Evolutionary conservation across 177 flowering plant species (phyloP).

Genomic region (Vitis hybrid): DNA sequence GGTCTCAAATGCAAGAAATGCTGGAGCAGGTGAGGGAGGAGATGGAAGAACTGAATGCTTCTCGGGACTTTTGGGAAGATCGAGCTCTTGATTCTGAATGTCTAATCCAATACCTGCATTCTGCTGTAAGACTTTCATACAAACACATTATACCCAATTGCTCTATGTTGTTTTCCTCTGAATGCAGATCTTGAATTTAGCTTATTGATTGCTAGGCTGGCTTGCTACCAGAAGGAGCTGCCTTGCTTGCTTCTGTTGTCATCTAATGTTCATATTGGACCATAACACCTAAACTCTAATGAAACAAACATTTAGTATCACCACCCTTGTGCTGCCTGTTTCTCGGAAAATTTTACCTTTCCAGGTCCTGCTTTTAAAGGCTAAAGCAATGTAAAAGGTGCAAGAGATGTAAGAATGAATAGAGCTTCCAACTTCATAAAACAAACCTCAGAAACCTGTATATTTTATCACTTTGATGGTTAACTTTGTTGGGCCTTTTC

Average conservation of each 20-base stretch:
- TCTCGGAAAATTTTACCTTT: no score
- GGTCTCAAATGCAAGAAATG: slow-evolving; percentile 96
- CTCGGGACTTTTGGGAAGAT: slow-evolving; percentile 78
- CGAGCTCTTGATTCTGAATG: slow-evolving; percentile 56
- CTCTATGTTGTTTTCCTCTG: neutral
- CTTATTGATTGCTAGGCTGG: neutral
- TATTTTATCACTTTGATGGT: no score
- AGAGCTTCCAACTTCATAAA: no score
- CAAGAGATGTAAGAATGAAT: no score
- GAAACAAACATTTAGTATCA: no score
- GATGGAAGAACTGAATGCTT: slow-evolving; percentile 78
- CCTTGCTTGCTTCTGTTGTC: no score
- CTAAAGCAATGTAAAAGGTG: no score
- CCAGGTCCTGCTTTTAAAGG: no score
- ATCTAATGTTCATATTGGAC: no score
- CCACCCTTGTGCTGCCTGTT: no score
- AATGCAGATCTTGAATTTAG: neutral
- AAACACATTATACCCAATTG: neutral
- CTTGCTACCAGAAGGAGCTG: neutral
- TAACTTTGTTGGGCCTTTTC: neutral
- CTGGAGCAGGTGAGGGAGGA: slow-evolving; percentile 71
- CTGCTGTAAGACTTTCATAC: slow-evolving; percentile 38
- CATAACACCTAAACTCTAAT: no score
- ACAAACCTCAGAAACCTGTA: no score
- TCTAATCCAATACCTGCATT: slow-evolving; percentile 43